Evolutionary conservation across 352 stramenopile genomes (phyloP), one percentile per base, ranked within the genome.

Genomic region (Globisporangium alternatum): DNA sequence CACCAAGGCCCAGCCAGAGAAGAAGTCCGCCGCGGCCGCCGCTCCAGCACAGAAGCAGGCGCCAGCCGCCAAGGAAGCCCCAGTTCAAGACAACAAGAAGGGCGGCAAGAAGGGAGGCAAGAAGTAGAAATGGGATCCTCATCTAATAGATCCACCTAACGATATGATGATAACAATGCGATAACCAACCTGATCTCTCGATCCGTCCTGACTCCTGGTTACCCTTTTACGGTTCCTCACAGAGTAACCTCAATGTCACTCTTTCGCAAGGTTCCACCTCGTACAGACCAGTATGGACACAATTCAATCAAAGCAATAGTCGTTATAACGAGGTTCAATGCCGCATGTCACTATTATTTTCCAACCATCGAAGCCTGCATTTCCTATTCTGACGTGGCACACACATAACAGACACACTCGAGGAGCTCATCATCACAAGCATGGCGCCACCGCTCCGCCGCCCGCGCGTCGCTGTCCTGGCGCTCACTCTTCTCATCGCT

Each of bases 31-130:
- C 17, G 25, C 25, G 25, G 5, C 43, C 1, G 17, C 17, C 9
- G 43, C 43, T 2, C 43, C 43, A 22, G 17, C 43, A 0, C 43
- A 48, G 43, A 48, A 48, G 43, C 43, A 48, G 43, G 2, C 41
- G 15, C 43, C 43, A 9, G 17, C 48, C 3, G 48, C 48, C 22
- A 55, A 55, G 48, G 48, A 55, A 19, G n/a, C 25, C 3, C 48
- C 21, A 30, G 48, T 5, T 17, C 48, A 55, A 37, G 66, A 68
- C 59, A 59, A 55, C 51, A 76, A 77, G 62, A 71, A 71, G 53
- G 68, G 70, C 28, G 68, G 59, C 67, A 74, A 76, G 72, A 79
- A 79, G 66, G 60, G 61, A 60, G 67, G 64, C 67, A 78, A 78
- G 67, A 74, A 74, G 68, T 68, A 68, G 22, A n/a, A 6, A 21